A percentile compares a stretch with the other conserved stretches of the same genome.
Conservation (phyloP, 345 rosid genomes). For the Acer negundo region DNA sequence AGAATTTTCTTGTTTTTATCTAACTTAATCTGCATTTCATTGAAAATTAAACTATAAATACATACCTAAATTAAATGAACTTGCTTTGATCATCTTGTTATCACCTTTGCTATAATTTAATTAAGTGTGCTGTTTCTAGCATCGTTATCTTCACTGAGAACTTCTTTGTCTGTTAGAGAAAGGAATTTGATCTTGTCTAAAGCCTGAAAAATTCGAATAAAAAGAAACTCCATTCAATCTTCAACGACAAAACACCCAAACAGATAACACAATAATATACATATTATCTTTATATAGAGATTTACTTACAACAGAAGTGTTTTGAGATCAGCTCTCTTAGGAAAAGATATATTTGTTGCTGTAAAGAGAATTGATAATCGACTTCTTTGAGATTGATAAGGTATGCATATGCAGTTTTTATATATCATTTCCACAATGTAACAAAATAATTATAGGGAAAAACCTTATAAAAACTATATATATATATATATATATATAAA, state of each 20-base stretch:
- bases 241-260: background rate
- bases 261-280: background rate
- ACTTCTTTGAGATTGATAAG: too few relatives aligned
- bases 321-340: conserved; percentile 94
- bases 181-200: conserved; percentile 95
- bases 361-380: too few relatives aligned
- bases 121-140: conserved; percentile 25
- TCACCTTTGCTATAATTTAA: too few relatives aligned
- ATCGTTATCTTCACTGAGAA: conserved; percentile 86
- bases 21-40: conserved; percentile 70
- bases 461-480: conserved; percentile 15
- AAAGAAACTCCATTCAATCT: conserved; percentile 13
- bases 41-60: background rate
- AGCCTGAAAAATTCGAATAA: conserved; percentile 50
- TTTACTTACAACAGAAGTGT: conserved; percentile 88
- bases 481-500: too few relatives aligned
- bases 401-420: too few relatives aligned
- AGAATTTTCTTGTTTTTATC: conserved; percentile 87
- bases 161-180: conserved; percentile 85
- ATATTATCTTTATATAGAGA: background rate
- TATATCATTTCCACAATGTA: conserved; percentile 16
- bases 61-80: background rate
- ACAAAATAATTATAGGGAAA: background rate
- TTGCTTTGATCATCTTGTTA: background rate
- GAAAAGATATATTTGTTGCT: conserved; percentile 77